phyloP scores from a whole-genome alignment of 2,329 filamentous ascomycete genomes.

The Beauveria varroae region DNA sequence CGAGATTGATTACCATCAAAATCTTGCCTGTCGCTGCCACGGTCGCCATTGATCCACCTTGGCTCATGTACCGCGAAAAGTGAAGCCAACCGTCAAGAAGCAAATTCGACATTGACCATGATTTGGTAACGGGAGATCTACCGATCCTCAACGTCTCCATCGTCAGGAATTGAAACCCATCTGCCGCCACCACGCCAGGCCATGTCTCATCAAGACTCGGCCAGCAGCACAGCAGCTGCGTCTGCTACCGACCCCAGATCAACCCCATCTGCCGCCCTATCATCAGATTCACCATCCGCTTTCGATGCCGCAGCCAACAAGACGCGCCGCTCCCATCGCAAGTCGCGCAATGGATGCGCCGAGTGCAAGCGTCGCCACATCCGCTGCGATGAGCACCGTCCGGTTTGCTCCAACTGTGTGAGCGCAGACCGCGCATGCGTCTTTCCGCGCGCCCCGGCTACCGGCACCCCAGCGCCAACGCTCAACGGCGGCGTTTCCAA shows the following conservation, averaged over 20 bases:
- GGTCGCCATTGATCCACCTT: background rate
- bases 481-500: background rate
- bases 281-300: background rate
- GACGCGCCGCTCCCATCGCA: constrained; percentile 29
- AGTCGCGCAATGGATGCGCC: constrained; percentile 33
- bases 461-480: background rate
- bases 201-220: background rate
- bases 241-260: background rate
- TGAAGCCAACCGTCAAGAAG: background rate
- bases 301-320: constrained; percentile 18
- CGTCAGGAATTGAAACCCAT: background rate
- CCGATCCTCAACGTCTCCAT: background rate
- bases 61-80: background rate
- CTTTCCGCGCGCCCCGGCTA: constrained; percentile 18
- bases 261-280: background rate
- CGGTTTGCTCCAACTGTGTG: constrained; percentile 32
- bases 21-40: too few species aligned
- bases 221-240: background rate
- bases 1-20: too few species aligned
- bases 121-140: background rate
- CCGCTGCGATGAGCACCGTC: constrained; percentile 35
- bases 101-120: background rate
- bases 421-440: constrained; percentile 29
- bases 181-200: background rate
- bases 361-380: constrained; percentile 35